Conservation (phyloP, 768 basidiomycete species). For the Rubroboletus satanas region DNA sequence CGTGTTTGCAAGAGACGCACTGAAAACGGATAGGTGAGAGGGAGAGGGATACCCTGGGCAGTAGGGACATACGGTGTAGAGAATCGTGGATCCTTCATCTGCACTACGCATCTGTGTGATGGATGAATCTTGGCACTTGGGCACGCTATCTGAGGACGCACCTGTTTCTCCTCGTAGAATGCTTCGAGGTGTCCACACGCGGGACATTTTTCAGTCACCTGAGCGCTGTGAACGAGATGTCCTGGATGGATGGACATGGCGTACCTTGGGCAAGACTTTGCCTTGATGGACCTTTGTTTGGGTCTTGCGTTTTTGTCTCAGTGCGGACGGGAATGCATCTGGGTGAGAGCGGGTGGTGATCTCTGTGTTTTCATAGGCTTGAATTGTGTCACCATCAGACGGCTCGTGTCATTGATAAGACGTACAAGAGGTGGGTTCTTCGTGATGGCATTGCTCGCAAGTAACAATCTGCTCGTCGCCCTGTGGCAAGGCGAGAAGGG, state of each 20-base stretch:
- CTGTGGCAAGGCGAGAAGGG: slow-evolving; percentile 76
- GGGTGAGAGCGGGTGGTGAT: slow-evolving; percentile 90
- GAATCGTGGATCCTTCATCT: slow-evolving; percentile 91
- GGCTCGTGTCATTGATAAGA: slow-evolving; percentile 13
- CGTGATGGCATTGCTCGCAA: slow-evolving; percentile 86
- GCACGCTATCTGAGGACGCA: slow-evolving; percentile 28
- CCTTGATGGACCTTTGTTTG: slow-evolving; percentile 76
- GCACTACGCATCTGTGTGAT: slow-evolving; percentile 70
- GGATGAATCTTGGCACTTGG: not conserved
- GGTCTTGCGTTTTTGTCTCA: slow-evolving; percentile 86
- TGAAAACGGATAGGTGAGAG: slow-evolving; percentile 29
- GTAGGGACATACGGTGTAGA: slow-evolving; percentile 76
- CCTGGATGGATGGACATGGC: slow-evolving; percentile 26
- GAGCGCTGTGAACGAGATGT: not conserved
- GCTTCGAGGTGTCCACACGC: slow-evolving; percentile 81
- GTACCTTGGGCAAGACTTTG: slow-evolving; percentile 63
- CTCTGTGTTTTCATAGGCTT: slow-evolving; percentile 90
- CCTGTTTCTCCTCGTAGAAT: slow-evolving; percentile 87
- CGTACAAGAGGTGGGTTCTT: slow-evolving; percentile 87
- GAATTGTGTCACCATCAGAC: not conserved
- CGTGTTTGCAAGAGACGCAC: slow-evolving; percentile 74
- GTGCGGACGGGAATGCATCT: slow-evolving; percentile 87
- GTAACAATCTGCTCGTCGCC: slow-evolving; percentile 68
- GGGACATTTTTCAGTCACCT: slow-evolving; percentile 91
- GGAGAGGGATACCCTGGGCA: not conserved